These are phyloP conservation scores for Candida maltosa DNA, from an alignment of 805 yeast genomes.

Conservation along the genomic window DNA sequence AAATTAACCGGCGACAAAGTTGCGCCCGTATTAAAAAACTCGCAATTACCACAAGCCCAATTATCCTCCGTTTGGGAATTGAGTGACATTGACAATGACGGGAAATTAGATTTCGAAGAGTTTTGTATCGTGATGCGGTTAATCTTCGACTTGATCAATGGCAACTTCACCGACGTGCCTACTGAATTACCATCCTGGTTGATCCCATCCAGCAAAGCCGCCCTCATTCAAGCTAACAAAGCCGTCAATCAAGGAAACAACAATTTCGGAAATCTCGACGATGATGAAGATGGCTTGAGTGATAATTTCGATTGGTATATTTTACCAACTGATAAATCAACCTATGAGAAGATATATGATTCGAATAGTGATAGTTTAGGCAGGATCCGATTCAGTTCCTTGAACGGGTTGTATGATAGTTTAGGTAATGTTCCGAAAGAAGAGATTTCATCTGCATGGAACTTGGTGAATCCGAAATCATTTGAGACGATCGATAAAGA, in stretches of 20 bases:
- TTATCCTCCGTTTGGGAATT: conserved; percentile 86
- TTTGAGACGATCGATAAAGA: conserved; percentile 89
- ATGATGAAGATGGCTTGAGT: conserved; percentile 59
- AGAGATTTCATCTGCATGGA: conserved; percentile 91
- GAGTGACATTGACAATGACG: conserved; percentile 91
- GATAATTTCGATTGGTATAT: conserved; percentile 94
- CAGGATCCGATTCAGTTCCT: conserved; percentile 68
- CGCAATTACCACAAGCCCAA: conserved; percentile 75
- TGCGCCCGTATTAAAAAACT: conserved; percentile 81
- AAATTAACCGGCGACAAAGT: conserved; percentile 83
- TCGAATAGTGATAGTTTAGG: conserved; percentile 77
- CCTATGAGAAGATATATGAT: conserved; percentile 76
- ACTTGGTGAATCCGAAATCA: conserved; percentile 86
- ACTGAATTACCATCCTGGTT: conserved; percentile 83
- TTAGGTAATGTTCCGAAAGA: conserved; percentile 73
- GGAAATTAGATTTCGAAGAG: conserved; percentile 91
- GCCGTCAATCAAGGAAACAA: conserved; percentile 45
- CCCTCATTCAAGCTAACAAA: conserved; percentile 77
- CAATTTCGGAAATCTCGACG: conserved; percentile 13
- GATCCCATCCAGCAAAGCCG: conserved; percentile 84
- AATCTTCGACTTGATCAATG: conserved; percentile 87
- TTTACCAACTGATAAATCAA: conserved; percentile 77
- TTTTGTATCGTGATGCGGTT: conserved; percentile 96
- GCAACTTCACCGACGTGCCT: conserved; percentile 57
- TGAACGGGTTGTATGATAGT: conserved; percentile 65